Evolutionary conservation across 495 filamentous ascomycete genomes (phyloP).

Genomic region (Hapsidospora chrysogenum): DNA sequence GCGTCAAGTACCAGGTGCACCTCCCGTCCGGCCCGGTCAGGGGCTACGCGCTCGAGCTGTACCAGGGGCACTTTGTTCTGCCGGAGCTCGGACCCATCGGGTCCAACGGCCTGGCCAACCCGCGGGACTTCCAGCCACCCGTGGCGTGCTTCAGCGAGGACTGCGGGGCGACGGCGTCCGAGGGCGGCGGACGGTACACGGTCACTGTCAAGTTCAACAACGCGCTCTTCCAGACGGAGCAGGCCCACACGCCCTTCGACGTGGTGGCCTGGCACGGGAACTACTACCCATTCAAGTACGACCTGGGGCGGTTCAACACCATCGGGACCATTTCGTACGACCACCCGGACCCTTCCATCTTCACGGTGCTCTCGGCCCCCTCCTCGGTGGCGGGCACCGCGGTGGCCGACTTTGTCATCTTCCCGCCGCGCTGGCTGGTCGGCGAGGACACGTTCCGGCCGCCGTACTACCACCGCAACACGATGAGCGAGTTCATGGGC

Average conservation of each 20-base stretch:
- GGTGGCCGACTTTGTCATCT: slow-evolving; percentile 70
- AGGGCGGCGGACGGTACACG: slow-evolving; percentile 30
- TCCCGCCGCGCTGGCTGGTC: slow-evolving; percentile 70
- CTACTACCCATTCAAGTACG: slow-evolving; percentile 81
- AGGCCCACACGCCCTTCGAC: slow-evolving; percentile 65
- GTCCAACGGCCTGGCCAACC: slow-evolving; percentile 72
- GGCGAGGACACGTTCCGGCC: slow-evolving; percentile 64
- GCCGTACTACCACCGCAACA: slow-evolving; percentile 71
- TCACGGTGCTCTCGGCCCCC: slow-evolving; percentile 61
- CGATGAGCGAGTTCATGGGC: slow-evolving; percentile 77
- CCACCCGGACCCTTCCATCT: slow-evolving; percentile 72
- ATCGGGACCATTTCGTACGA: slow-evolving; percentile 60
- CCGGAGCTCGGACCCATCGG: slow-evolving; percentile 86
- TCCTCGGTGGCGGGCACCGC: slow-evolving; percentile 47
- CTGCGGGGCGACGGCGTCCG: slow-evolving; percentile 17
- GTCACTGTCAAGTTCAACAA: slow-evolving; percentile 68
- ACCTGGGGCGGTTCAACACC: slow-evolving; percentile 64
- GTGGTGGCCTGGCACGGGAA: slow-evolving; percentile 70
- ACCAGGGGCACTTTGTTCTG: slow-evolving; percentile 68
- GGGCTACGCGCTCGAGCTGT: slow-evolving; percentile 79
- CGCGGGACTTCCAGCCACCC: slow-evolving; percentile 76
- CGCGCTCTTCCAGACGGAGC: slow-evolving; percentile 54
- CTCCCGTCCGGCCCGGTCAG: slow-evolving; percentile 45
- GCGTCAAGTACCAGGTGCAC: slow-evolving; percentile 61
- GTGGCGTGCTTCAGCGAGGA: slow-evolving; percentile 59